Evolutionary conservation across 208 protist genomes (phyloP).

Genomic region (Phytomonas sp.): DNA sequence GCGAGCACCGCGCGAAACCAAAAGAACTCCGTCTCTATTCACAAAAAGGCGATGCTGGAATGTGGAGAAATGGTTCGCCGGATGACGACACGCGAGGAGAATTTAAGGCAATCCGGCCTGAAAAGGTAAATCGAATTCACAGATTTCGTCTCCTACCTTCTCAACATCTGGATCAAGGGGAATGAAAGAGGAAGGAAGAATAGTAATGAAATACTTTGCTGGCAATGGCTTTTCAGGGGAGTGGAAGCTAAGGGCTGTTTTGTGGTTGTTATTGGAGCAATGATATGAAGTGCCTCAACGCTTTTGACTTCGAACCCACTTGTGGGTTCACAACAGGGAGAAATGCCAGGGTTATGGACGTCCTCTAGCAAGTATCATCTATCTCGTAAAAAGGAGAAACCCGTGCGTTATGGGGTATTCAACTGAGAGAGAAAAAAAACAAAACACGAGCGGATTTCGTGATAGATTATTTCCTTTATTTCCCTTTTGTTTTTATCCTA

Average conservation of each 20-base stretch:
- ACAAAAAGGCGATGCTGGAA: conserved; percentile 37
- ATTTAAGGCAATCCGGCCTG: conserved; percentile 31
- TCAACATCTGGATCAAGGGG: not conserved
- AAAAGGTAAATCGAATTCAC: not conserved
- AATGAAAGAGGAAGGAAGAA: too few relatives aligned
- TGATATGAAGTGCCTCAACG: not conserved
- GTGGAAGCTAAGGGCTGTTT: not conserved
- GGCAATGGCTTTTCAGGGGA: too few relatives aligned
- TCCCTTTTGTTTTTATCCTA: too few relatives aligned
- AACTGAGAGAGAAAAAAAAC: too few relatives aligned
- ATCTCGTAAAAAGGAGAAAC: too few relatives aligned
- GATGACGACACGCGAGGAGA: conserved; percentile 64
- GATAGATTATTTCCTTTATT: too few relatives aligned
- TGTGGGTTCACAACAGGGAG: not conserved
- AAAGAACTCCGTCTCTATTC: conserved; percentile 15
- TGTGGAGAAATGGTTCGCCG: conserved; percentile 54
- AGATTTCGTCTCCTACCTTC: not conserved
- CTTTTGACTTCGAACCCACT: not conserved
- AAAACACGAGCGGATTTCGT: too few relatives aligned
- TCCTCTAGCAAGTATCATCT: not conserved
- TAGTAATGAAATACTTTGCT: too few relatives aligned
- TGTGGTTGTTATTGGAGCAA: not conserved
- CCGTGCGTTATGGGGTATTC: too few relatives aligned
- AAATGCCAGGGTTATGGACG: not conserved
- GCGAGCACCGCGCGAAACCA: conserved; percentile 3